Base-by-base conservation (phyloP, 306 rosid genomes). In the Casuarina cunninghamiana region DNA sequence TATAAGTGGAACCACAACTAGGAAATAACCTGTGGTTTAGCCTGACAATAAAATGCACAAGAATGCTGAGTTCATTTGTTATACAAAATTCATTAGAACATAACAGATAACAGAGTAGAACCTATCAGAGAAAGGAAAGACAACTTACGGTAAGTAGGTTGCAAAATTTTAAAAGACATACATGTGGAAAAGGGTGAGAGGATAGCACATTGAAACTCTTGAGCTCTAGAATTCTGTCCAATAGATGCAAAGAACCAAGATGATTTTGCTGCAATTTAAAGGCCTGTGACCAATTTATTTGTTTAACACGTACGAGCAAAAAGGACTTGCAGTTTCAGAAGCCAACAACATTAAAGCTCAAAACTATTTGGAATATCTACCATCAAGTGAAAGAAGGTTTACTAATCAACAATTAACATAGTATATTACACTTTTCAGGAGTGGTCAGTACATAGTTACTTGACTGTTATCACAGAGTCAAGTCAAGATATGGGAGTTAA, bases 1-100 rank as follows among this genome's bases (percentile, higher is more conserved):
- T 53, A 77, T 5, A 42, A 84, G 79, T 32, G 82, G 84, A 58
- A 77, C 77, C 87, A 84, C 75, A 76, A 80, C 79, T 72, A 80
- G 75, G 77, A 84, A 80, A 65, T 46, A 41, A 67, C 83, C 71
- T 11, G 77, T 35, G 78, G 72, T 84, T 76, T 84, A 72, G 62
- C 81, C 79, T 80, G 87, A 80, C 10, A 53, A 54, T 63, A 8
- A 41, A 53, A 72, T 38, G 75, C 17, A 38, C 49, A 78, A 65
- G 71, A 37, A 67, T 53, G 48, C 50, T 74, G 54, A 70, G 54
- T 16, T 71, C 3, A 66, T 50, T 6, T 42, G 15, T 17, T 17
- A 41, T 1, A 41, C 32, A 66, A 66, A 17, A 3, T 2, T 66
- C 35, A 41, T 41, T 17, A 66, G n/a, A 41, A 39, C 48, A 39